These are phyloP conservation scores for Nicotiana obtusifolia DNA, from an alignment of 257 asterid species.

Conservation along the genomic window DNA sequence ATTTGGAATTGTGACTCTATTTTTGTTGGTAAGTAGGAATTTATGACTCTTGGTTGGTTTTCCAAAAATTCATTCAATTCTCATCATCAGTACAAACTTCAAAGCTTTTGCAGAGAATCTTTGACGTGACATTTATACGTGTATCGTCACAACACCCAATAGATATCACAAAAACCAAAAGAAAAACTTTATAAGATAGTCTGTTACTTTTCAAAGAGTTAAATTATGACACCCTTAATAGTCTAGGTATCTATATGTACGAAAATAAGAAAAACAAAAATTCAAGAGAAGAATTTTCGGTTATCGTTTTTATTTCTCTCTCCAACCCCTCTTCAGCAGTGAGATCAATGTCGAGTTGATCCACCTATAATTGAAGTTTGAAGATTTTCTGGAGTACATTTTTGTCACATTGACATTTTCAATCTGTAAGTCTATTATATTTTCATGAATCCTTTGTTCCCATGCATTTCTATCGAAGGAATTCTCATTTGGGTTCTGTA, in stretches of 20 bases:
- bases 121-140: background rate
- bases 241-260: background rate
- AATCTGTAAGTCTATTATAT: background rate
- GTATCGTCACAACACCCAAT: too few species aligned
- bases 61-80: background rate
- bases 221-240: too few species aligned
- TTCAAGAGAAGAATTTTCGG: background rate
- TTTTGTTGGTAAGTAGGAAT: background rate
- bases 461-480: background rate
- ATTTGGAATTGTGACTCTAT: too few species aligned
- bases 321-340: background rate
- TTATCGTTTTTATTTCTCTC: background rate
- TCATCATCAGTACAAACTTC: background rate
- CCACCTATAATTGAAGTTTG: background rate
- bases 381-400: background rate
- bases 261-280: background rate
- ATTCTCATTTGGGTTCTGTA: background rate
- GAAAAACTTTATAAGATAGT: too few species aligned
- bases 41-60: background rate
- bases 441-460: background rate
- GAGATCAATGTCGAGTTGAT: background rate
- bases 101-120: background rate
- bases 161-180: too few species aligned
- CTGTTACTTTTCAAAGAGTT: too few species aligned
- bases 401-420: background rate